Conservation (phyloP, 441 rosid genomes). For the Jatropha podagrica region DNA sequence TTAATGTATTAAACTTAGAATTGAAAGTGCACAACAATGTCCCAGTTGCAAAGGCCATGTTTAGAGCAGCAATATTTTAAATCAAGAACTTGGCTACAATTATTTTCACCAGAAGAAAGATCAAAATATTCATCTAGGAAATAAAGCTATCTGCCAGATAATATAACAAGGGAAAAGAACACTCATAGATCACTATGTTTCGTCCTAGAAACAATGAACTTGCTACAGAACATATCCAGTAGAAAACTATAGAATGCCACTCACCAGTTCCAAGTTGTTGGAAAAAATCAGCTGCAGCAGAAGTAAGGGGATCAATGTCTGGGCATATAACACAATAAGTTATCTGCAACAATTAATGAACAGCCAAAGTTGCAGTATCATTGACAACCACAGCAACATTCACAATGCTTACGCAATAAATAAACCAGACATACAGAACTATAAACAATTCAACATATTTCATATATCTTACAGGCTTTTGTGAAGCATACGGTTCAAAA, state of each 20-base stretch:
- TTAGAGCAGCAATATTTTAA: neutral
- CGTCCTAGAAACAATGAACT: conserved; percentile 10
- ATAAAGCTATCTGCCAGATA: neutral
- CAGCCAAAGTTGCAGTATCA: conserved; percentile 26
- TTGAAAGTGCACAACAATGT: neutral
- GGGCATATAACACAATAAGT: conserved; percentile 91
- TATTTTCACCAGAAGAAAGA: conserved; percentile 3
- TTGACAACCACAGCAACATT: conserved; percentile 9
- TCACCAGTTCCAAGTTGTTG: conserved; percentile 98
- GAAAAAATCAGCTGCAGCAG: conserved; percentile 95
- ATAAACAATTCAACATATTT: conserved; percentile 11
- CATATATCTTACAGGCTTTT: conserved; percentile 69
- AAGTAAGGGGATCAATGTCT: conserved; percentile 93
- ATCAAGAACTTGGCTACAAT: conserved; percentile 6
- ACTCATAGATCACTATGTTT: neutral
- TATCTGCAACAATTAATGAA: conserved; percentile 57
- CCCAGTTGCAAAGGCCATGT: neutral
- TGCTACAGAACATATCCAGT: neutral
- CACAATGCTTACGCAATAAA: conserved; percentile 15
- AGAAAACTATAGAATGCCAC: conserved; percentile 21
- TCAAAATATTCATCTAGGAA: neutral
- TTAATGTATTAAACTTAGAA: neutral
- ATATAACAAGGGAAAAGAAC: neutral
- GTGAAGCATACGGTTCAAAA: conserved; percentile 90
- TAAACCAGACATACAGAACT: conserved; percentile 4